phyloP scores from a whole-genome alignment of 208 protist genomes.

The Leishmania martiniquensis region DNA sequence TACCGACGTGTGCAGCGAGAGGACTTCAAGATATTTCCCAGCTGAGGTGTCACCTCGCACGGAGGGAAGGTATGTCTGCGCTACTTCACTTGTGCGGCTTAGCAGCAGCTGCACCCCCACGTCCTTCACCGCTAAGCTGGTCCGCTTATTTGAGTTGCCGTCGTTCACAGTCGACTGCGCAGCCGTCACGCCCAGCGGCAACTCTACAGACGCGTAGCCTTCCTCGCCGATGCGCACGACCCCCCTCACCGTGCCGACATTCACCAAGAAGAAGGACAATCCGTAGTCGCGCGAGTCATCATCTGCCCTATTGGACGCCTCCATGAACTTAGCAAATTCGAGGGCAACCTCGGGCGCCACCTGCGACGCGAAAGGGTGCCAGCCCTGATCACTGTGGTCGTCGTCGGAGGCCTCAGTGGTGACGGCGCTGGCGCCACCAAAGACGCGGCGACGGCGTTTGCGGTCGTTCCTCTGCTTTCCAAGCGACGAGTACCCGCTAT shows the following conservation, averaged over 20 bases:
- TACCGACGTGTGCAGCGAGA: slow-evolving; percentile 68
- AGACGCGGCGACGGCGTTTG: slow-evolving; percentile 26
- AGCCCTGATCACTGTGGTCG: not conserved
- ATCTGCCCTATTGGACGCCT: slow-evolving; percentile 47
- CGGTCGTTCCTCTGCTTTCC: not conserved
- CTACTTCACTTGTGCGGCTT: slow-evolving; percentile 23
- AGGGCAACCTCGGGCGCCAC: slow-evolving; percentile 49
- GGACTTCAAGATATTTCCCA: slow-evolving; percentile 64
- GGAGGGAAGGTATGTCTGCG: slow-evolving; percentile 16
- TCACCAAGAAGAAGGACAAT: slow-evolving; percentile 57
- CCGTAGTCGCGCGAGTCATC: slow-evolving; percentile 85
- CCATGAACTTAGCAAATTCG: slow-evolving; percentile 70
- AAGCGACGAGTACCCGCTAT: not conserved
- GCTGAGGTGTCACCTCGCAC: slow-evolving; percentile 8
- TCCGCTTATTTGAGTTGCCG: slow-evolving; percentile 80
- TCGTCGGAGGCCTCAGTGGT: slow-evolving; percentile 12
- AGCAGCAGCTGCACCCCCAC: slow-evolving; percentile 53
- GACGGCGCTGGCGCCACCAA: slow-evolving; percentile 4
- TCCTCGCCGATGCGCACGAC: slow-evolving; percentile 50
- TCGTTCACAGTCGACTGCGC: slow-evolving; percentile 82
- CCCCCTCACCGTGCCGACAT: slow-evolving; percentile 42
- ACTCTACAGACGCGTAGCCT: slow-evolving; percentile 56
- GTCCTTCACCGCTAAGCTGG: slow-evolving; percentile 46
- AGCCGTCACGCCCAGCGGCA: slow-evolving; percentile 65
- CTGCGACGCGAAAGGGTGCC: slow-evolving; percentile 32